Percentiles rank a stretch among this genome's conserved stretches.
Conservation (phyloP, 768 basidiomycete genomes). For the Obba rivulosa region DNA sequence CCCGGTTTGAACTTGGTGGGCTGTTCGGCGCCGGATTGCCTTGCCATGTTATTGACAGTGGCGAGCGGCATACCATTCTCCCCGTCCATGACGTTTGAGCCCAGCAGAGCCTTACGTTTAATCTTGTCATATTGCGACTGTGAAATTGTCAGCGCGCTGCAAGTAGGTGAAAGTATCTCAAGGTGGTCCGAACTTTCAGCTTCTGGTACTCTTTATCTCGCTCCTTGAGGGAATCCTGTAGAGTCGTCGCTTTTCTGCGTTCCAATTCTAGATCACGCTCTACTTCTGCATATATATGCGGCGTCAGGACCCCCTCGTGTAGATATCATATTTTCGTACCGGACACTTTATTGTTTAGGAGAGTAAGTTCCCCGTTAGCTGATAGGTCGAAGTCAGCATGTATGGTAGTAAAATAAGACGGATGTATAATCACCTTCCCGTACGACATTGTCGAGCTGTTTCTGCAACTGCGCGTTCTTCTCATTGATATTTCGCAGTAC, state of each 20-base stretch:
- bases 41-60: constrained; percentile 6
- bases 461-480: constrained; percentile 76
- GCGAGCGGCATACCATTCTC: constrained; percentile 6
- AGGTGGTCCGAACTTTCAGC: constrained; percentile 52
- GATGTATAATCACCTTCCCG: constrained; percentile 56
- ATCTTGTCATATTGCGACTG: constrained; percentile 78
- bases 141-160: neutral
- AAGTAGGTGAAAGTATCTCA: neutral
- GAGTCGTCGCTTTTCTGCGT: constrained; percentile 63
- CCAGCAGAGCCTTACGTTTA: constrained; percentile 75
- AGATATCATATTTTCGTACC: constrained; percentile 35
- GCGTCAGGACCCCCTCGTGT: neutral
- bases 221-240: constrained; percentile 70
- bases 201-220: constrained; percentile 86
- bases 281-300: constrained; percentile 45
- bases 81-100: constrained; percentile 23
- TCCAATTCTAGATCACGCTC: constrained; percentile 80
- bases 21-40: constrained; percentile 5
- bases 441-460: constrained; percentile 80
- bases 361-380: constrained; percentile 76
- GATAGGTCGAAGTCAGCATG: neutral
- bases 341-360: constrained; percentile 63
- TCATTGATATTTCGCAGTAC: constrained; percentile 77
- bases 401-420: neutral
- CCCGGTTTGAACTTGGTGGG: constrained; percentile 16